Evolutionary conservation across 1,139 yeast species (phyloP), one percentile per base, ranked within the genome.

Genomic region (Hansenula sp.): DNA sequence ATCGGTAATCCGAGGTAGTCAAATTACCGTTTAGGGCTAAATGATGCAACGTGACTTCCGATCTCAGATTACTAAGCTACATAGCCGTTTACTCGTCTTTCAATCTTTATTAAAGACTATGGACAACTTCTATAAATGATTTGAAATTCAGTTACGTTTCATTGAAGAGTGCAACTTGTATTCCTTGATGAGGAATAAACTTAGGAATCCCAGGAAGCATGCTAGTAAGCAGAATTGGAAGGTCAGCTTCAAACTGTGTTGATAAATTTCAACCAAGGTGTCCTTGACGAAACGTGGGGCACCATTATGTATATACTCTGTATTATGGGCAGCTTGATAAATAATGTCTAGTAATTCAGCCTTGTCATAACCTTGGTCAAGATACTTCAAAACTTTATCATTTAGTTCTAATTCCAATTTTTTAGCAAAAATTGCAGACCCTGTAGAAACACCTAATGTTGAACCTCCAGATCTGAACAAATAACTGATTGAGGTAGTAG

Each of bases 381-480:
- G 55, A 48, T 56, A 56, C 32, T 47, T 43, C 53, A 60, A 45
- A 15, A 66, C 65, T n/a, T 54, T 50, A 2, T 37, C 37, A 8
- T 40, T 24, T 10, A 65, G 64, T 55, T 42, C 49, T 1, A 43
- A 28, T 31, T 52, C 51, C 29, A 66, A 48, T 24, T 56, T 50
- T 42, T 71, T 71, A 50, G 76, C 78, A 65, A 84, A 84, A 27
- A 83, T 70, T 2, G 90, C 83, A 7, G 84, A 77, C 0, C 86
- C 84, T 33, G 81, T 59, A 0, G 91, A 71, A 5, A 84, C 87
- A 18, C 91, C 91, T 65, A 57, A 51, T 0, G 90, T 82, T 1
- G 88, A 81, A 0, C 91, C 93, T 6, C 85, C 78, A 3, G 90
- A 81, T 53, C 91, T 70, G 65, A 82, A 84, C 4, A 87, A 81